phyloP scores from a whole-genome alignment of 495 filamentous ascomycete genomes.

The Elasticomyces elasticus region DNA sequence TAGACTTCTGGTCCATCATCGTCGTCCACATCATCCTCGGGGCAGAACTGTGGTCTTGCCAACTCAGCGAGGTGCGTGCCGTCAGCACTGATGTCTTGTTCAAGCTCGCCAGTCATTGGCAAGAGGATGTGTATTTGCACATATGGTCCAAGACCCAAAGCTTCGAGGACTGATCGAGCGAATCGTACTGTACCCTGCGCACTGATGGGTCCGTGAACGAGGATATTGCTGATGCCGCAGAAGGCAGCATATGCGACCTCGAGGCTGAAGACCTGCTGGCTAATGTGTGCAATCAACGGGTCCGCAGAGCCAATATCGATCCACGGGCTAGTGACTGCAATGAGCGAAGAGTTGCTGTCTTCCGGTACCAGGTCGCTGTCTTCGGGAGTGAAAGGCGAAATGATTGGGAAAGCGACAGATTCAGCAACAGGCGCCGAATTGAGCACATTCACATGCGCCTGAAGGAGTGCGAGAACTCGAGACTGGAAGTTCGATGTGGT shows the following conservation, averaged over 20 bases:
- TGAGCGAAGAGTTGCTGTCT: slow-evolving; percentile 57
- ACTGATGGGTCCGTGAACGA: slow-evolving; percentile 65
- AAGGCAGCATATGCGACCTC: slow-evolving; percentile 93
- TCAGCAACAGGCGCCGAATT: slow-evolving; percentile 23
- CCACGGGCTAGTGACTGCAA: slow-evolving; percentile 73
- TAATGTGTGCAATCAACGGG: slow-evolving; percentile 69
- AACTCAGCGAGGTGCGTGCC: slow-evolving; percentile 50
- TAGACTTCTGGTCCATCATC: slow-evolving; percentile 49
- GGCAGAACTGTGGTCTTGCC: slow-evolving; percentile 44
- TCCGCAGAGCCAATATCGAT: slow-evolving; percentile 81
- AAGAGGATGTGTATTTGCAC: slow-evolving; percentile 72
- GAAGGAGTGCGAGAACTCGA: slow-evolving; percentile 53
- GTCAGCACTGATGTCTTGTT: slow-evolving; percentile 40
- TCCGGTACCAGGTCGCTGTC: slow-evolving; percentile 69
- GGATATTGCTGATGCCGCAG: slow-evolving; percentile 73
- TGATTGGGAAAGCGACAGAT: slow-evolving; percentile 26
- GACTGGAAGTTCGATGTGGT: slow-evolving; percentile 75
- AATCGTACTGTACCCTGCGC: slow-evolving; percentile 53
- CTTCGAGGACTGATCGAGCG: slow-evolving; percentile 76
- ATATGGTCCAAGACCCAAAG: slow-evolving; percentile 58
- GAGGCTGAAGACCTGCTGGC: slow-evolving; percentile 76
- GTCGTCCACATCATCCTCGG: slow-evolving; percentile 34
- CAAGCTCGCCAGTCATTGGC: slow-evolving; percentile 58
- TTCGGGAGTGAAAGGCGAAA: slow-evolving; percentile 58
- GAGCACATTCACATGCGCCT: slow-evolving; percentile 33